A percentile compares a stretch with the other conserved stretches of the same genome.
phyloP scores from a whole-genome alignment of 164 flowering plant genomes.

The Houttuynia cordata region DNA sequence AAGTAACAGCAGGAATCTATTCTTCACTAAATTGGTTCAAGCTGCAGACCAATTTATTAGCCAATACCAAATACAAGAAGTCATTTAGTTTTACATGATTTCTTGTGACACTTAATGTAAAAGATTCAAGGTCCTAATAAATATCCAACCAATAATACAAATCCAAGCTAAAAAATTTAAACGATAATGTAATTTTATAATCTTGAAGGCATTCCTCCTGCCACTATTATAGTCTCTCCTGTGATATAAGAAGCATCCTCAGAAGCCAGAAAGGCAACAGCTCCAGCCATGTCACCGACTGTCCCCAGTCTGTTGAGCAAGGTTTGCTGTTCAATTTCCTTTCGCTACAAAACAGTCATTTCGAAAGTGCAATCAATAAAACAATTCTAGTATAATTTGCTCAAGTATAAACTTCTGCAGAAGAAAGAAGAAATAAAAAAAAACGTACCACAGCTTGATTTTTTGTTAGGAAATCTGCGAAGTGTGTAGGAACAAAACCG shows the following conservation, averaged over 20 bases:
- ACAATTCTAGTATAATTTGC: neutral
- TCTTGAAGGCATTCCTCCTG: conserved; percentile 80
- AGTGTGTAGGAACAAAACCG: conserved; percentile 94
- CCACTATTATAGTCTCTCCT: conserved; percentile 82
- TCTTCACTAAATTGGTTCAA: no score
- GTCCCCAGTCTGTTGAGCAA: conserved; percentile 73
- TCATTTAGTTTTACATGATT: no score
- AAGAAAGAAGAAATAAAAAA: neutral
- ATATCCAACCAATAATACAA: no score
- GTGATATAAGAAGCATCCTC: conserved; percentile 91
- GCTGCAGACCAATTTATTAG: no score
- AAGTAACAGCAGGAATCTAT: no score
- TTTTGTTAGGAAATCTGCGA: conserved; percentile 43
- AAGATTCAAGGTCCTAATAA: no score
- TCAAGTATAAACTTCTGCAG: neutral
- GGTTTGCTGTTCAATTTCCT: conserved; percentile 31
- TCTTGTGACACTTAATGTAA: no score
- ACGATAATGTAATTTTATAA: conserved; percentile 37
- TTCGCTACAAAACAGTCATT: conserved; percentile 32
- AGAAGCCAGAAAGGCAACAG: conserved; percentile 86
- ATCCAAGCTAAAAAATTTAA: no score
- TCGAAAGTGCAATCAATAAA: neutral
- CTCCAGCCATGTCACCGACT: conserved; percentile 87
- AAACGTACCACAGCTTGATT: conserved; percentile 37
- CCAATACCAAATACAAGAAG: no score